phyloP scores from a whole-genome alignment of 352 stramenopile species.

The Bremia lactucae region DNA sequence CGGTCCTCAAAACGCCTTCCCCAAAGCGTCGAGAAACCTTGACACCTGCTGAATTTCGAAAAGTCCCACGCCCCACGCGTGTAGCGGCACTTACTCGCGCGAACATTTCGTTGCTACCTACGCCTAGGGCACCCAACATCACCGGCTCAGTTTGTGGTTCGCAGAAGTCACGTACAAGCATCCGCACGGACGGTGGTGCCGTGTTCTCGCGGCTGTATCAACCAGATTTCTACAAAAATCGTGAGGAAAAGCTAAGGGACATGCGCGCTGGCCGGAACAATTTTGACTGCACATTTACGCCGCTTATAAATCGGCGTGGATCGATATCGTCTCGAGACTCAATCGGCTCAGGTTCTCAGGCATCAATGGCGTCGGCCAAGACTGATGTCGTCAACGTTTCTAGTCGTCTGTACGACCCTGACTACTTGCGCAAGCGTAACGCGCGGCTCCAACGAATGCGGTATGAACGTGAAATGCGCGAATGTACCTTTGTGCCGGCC shows the following conservation, averaged over 20 bases:
- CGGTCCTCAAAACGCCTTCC: slow-evolving; percentile 27
- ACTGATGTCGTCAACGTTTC: slow-evolving; percentile 70
- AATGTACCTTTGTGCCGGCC: slow-evolving; percentile 66
- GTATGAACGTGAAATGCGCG: slow-evolving; percentile 69
- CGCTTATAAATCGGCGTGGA: slow-evolving; percentile 36
- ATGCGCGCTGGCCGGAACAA: slow-evolving; percentile 59
- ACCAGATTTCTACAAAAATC: slow-evolving; percentile 73
- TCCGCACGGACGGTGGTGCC: slow-evolving; percentile 63
- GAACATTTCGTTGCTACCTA: slow-evolving; percentile 69
- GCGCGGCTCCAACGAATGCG: slow-evolving; percentile 61
- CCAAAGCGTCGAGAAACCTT: slow-evolving; percentile 13
- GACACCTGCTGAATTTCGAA: slow-evolving; percentile 9
- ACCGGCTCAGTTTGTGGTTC: slow-evolving; percentile 56
- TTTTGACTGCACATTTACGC: slow-evolving; percentile 50
- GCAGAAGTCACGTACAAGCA: slow-evolving; percentile 61
- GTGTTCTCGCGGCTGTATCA: slow-evolving; percentile 80
- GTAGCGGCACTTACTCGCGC: slow-evolving; percentile 65
- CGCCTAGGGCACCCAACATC: slow-evolving; percentile 29
- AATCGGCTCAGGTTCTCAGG: slow-evolving; percentile 38
- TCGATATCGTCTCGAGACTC: slow-evolving; percentile 62
- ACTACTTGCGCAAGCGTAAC: slow-evolving; percentile 74
- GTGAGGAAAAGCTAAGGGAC: slow-evolving; percentile 53
- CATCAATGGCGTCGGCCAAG: slow-evolving; percentile 60
- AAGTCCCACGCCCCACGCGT: slow-evolving; percentile 27
- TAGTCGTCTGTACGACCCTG: slow-evolving; percentile 74